These are phyloP conservation scores for Fusarium napiforme DNA, from an alignment of 2,329 filamentous ascomycete genomes.

Conservation along the genomic window DNA sequence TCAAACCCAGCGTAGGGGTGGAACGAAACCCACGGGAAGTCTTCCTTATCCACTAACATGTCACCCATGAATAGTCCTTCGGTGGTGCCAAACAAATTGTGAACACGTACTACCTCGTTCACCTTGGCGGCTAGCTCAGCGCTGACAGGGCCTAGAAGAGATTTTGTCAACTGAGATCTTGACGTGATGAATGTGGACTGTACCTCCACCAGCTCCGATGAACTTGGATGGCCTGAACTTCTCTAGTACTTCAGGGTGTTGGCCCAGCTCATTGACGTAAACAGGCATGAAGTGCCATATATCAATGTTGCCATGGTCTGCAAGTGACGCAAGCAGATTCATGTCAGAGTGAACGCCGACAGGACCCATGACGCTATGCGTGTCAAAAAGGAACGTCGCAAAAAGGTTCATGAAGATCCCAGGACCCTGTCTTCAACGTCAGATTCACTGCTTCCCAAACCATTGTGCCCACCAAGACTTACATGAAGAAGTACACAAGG, in stretches of 20 bases:
- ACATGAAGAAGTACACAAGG: neutral
- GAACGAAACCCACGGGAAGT: neutral
- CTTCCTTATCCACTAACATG: neutral
- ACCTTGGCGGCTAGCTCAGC: neutral
- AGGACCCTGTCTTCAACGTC: neutral
- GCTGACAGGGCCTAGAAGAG: neutral
- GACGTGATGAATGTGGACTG: accelerated
- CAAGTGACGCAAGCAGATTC: neutral
- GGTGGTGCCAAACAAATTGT: neutral
- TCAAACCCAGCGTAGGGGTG: neutral
- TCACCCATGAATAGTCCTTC: neutral
- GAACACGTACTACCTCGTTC: neutral
- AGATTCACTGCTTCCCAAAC: neutral
- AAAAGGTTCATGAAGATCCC: neutral
- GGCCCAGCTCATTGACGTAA: neutral
- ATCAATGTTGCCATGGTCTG: neutral
- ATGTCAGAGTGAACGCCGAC: neutral
- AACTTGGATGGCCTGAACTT: neutral
- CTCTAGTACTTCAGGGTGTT: neutral
- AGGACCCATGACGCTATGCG: neutral
- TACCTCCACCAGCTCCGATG: neutral
- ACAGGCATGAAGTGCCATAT: neutral
- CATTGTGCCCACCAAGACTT: neutral
- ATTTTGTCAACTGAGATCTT: neutral
- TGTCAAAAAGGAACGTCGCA: neutral